These are phyloP conservation scores for Kodamaea anthophila DNA, from an alignment of 1,139 yeast species.

Conservation along the genomic window DNA sequence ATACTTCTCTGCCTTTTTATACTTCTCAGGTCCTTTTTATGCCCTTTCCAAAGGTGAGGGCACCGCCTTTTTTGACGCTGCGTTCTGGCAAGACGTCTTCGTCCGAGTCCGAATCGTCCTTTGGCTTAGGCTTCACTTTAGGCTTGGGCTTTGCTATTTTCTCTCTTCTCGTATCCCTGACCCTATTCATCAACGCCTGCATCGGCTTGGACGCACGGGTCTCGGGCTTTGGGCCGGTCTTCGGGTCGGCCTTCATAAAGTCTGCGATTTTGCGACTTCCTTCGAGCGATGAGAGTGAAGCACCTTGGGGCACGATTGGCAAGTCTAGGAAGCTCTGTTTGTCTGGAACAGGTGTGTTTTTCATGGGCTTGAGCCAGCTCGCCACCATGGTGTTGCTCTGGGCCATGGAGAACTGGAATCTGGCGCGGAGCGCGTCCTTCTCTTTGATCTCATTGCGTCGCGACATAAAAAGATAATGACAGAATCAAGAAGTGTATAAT, in stretches of 20 bases:
- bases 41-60: slow-evolving; percentile 4
- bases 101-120: slow-evolving; percentile 6
- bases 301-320: slow-evolving; percentile 44
- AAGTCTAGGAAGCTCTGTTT: slow-evolving; percentile 26
- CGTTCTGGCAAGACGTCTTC: slow-evolving; percentile 5
- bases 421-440: slow-evolving; percentile 45
- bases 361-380: slow-evolving; percentile 33
- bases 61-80: slow-evolving; percentile 5
- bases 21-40: no score
- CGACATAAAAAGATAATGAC: no score
- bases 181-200: slow-evolving; percentile 40
- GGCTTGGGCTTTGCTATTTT: slow-evolving; percentile 6
- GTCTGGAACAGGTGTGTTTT: slow-evolving; percentile 1
- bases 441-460: slow-evolving; percentile 37
- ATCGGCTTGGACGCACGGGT: slow-evolving; percentile 26
- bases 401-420: slow-evolving; percentile 39
- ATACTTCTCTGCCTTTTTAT: no score
- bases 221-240: slow-evolving; percentile 6
- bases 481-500: no score
- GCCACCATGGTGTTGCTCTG: slow-evolving; percentile 30
- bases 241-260: slow-evolving; percentile 19
- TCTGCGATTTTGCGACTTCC: slow-evolving; percentile 22
- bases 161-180: slow-evolving; percentile 29
- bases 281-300: slow-evolving; percentile 24
- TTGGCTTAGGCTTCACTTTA: neutral